These are phyloP conservation scores for Salix exigua DNA, from an alignment of 345 rosid genomes.

Conservation along the genomic window DNA sequence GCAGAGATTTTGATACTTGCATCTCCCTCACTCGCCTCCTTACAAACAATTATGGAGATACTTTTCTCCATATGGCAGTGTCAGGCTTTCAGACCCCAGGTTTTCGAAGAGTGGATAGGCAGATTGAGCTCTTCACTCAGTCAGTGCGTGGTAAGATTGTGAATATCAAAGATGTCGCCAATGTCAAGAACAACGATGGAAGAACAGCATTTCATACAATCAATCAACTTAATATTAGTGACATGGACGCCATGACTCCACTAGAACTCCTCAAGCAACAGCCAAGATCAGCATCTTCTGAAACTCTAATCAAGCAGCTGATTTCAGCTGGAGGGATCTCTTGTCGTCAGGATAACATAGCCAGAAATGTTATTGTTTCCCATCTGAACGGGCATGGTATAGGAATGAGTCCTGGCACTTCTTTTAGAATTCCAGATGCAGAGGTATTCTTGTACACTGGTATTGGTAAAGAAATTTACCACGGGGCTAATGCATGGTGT, in stretches of 20 bases:
- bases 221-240: constrained; percentile 54
- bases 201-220: constrained; percentile 69
- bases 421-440: constrained; percentile 75
- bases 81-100: constrained; percentile 71
- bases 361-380: constrained; percentile 39
- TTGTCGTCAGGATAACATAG: constrained; percentile 29
- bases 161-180: constrained; percentile 46
- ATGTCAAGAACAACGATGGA: constrained; percentile 62
- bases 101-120: constrained; percentile 66
- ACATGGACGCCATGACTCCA: constrained; percentile 69
- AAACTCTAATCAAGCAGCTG: constrained; percentile 71
- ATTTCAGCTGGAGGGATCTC: constrained; percentile 79
- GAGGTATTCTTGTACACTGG: constrained; percentile 76
- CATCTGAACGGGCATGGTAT: constrained; percentile 57
- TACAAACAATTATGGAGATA: constrained; percentile 61
- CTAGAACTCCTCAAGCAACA: constrained; percentile 69
- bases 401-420: constrained; percentile 75
- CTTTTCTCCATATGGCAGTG: constrained; percentile 84
- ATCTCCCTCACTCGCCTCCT: constrained; percentile 43
- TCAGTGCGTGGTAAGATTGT: constrained; percentile 37
- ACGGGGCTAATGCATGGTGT: constrained; percentile 68
- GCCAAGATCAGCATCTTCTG: constrained; percentile 64
- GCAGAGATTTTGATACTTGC: constrained; percentile 47
- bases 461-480: constrained; percentile 42
- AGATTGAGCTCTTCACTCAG: constrained; percentile 65